These are phyloP conservation scores for Aspergillus brunneoviolaceus DNA, from an alignment of 2,329 filamentous ascomycete genomes.

Conservation along the genomic window DNA sequence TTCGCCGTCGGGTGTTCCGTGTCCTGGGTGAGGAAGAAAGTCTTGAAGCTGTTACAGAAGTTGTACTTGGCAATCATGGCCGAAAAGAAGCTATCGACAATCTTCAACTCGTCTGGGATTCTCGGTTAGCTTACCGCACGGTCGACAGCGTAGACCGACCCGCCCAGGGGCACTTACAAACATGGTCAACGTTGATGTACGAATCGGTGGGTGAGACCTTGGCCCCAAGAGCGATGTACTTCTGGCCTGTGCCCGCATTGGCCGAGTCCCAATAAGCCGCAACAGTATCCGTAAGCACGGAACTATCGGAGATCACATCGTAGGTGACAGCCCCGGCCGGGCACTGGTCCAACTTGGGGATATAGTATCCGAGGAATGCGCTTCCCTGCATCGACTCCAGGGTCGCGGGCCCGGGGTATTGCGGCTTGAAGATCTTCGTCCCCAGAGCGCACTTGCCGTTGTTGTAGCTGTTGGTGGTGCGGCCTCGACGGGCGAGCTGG, in stretches of 20 bases:
- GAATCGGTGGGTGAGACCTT: neutral
- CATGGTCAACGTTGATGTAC: slow-evolving; percentile 7
- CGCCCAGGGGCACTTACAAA: neutral
- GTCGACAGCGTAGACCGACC: no score
- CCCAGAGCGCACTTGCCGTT: neutral
- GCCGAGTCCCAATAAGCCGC: slow-evolving; percentile 1
- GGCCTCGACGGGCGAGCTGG: neutral
- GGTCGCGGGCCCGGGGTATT: neutral
- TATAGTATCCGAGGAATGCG: neutral
- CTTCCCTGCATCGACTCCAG: neutral
- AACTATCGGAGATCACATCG: neutral
- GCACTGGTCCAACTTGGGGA: slow-evolving; percentile 1
- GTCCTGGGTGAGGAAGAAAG: neutral
- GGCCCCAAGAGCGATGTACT: neutral
- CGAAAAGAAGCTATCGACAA: neutral
- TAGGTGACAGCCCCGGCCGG: neutral
- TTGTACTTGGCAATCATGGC: neutral
- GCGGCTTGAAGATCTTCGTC: slow-evolving; percentile 1
- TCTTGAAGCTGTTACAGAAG: slow-evolving; percentile 2
- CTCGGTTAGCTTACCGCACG: neutral
- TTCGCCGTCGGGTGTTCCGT: neutral
- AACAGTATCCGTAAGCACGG: neutral
- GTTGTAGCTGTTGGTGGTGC: neutral
- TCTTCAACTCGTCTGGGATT: neutral
- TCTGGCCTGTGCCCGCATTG: neutral